Conservation (phyloP, 495 filamentous ascomycete species). For the Xylaria palmicola region DNA sequence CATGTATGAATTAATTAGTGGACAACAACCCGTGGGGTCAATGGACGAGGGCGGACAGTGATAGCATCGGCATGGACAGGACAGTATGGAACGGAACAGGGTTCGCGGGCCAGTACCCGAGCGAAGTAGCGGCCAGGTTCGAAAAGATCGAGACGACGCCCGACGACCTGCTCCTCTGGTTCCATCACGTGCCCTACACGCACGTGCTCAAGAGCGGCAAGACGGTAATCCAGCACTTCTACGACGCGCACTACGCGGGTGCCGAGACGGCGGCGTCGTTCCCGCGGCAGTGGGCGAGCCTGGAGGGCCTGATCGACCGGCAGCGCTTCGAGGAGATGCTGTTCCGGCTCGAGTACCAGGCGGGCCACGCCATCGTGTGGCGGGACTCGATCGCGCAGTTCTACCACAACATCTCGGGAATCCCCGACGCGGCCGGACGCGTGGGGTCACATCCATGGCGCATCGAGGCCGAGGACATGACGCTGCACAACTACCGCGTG, state of each 20-base stretch:
- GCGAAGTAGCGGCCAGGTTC: conserved; percentile 54
- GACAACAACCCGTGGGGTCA: conserved; percentile 71
- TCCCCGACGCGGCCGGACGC: conserved; percentile 53
- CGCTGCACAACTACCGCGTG: conserved; percentile 51
- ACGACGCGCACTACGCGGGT: conserved; percentile 67
- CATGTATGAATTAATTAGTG: conserved; percentile 24
- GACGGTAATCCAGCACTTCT: conserved; percentile 76
- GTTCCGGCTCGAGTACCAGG: conserved; percentile 60
- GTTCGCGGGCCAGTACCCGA: conserved; percentile 63
- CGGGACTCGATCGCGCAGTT: conserved; percentile 63
- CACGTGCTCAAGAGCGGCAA: conserved; percentile 62
- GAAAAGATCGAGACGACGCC: conserved; percentile 65
- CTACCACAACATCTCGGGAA: conserved; percentile 59
- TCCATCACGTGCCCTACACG: conserved; percentile 72
- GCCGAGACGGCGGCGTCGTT: conserved; percentile 60
- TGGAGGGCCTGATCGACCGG: conserved; percentile 57
- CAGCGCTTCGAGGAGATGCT: conserved; percentile 59
- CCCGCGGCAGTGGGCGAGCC: conserved; percentile 49
- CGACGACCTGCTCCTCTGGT: conserved; percentile 70
- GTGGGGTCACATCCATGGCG: conserved; percentile 60
- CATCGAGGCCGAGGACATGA: conserved; percentile 65
- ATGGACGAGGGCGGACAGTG: conserved; percentile 64
- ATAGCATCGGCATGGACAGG: conserved; percentile 69
- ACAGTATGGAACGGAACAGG: conserved; percentile 67
- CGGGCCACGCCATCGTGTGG: conserved; percentile 70